These are phyloP conservation scores for Pycnococcus provasolii DNA, from an alignment of 139 green algal genomes.

Conservation along the genomic window DNA sequence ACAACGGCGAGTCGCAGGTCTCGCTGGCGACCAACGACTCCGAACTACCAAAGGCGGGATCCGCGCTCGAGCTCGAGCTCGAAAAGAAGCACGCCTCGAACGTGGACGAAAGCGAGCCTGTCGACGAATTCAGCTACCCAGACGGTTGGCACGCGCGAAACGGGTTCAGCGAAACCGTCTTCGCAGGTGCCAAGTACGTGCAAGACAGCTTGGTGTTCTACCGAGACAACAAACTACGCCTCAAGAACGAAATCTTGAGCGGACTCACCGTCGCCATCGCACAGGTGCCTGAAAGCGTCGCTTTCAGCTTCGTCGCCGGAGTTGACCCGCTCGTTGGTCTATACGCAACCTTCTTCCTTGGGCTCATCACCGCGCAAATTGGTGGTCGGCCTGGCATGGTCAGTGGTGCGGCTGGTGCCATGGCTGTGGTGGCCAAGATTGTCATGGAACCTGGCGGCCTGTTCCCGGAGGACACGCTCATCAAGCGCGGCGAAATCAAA, in stretches of 20 bases:
- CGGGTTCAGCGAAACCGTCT: slow-evolving; percentile 4
- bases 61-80: too few relatives aligned
- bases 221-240: background rate
- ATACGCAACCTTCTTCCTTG: slow-evolving; percentile 24
- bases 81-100: too few relatives aligned
- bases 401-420: slow-evolving; percentile 26
- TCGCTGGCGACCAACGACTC: too few relatives aligned
- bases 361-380: slow-evolving; percentile 23
- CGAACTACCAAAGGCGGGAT: too few relatives aligned
- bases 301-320: slow-evolving; percentile 29
- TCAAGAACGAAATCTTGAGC: slow-evolving; percentile 22
- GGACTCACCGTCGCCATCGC: slow-evolving; percentile 22
- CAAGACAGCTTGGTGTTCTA: slow-evolving; percentile 6
- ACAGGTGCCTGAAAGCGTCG: slow-evolving; percentile 25
- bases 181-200: background rate
- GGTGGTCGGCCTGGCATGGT: slow-evolving; percentile 28
- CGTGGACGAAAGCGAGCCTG: too few relatives aligned
- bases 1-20: too few relatives aligned
- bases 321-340: slow-evolving; percentile 31
- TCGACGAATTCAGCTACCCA: too few relatives aligned
- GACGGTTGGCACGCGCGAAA: too few relatives aligned
- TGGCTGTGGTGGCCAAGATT: slow-evolving; percentile 21
- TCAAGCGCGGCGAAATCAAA: slow-evolving; percentile 4
- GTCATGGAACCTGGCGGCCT: slow-evolving; percentile 14
- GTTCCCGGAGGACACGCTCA: slow-evolving; percentile 8